Percentiles rank a stretch among this genome's conserved stretches.
Conservation (phyloP, 163 green algal species). For the Scenedesmus sp. region DNA sequence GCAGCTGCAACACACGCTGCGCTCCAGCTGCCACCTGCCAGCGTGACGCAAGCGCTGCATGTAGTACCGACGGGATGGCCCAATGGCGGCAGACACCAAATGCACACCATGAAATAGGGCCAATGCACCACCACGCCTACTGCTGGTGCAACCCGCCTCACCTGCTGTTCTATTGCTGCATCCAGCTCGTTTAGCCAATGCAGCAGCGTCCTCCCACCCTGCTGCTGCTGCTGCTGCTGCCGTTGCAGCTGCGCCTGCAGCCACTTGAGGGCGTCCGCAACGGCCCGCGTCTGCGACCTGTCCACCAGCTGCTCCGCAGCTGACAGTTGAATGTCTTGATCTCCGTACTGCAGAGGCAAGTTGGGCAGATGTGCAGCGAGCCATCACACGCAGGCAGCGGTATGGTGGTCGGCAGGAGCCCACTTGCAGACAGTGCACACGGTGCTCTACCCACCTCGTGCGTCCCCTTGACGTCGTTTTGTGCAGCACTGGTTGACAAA, state of each 20-base stretch:
- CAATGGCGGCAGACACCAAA: background rate
- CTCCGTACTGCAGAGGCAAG: slow-evolving; percentile 44
- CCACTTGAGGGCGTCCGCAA: slow-evolving; percentile 66
- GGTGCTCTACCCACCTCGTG: too few relatives aligned
- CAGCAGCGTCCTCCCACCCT: slow-evolving; percentile 41
- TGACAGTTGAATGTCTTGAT: slow-evolving; percentile 64
- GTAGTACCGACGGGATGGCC: too few relatives aligned
- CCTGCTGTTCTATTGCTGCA: slow-evolving; percentile 59
- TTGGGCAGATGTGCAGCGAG: background rate
- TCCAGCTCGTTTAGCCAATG: slow-evolving; percentile 68
- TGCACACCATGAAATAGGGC: too few relatives aligned
- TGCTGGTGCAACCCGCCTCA: slow-evolving; percentile 32
- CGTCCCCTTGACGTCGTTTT: too few relatives aligned
- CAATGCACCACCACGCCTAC: too few relatives aligned
- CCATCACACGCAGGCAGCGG: background rate
- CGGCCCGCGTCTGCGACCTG: slow-evolving; percentile 72
- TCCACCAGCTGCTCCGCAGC: slow-evolving; percentile 81
- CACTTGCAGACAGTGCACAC: background rate
- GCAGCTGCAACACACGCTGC: too few relatives aligned
- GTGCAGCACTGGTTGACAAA: too few relatives aligned
- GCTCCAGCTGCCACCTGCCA: too few relatives aligned
- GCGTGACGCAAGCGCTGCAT: too few relatives aligned
- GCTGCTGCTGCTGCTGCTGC: slow-evolving; percentile 21
- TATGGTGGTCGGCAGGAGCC: too few relatives aligned
- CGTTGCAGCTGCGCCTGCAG: slow-evolving; percentile 46